Evolutionary conservation across 2,329 filamentous ascomycete species (phyloP), one percentile per base, ranked within the genome.

Genomic region (Chaetoscypha palmicola): DNA sequence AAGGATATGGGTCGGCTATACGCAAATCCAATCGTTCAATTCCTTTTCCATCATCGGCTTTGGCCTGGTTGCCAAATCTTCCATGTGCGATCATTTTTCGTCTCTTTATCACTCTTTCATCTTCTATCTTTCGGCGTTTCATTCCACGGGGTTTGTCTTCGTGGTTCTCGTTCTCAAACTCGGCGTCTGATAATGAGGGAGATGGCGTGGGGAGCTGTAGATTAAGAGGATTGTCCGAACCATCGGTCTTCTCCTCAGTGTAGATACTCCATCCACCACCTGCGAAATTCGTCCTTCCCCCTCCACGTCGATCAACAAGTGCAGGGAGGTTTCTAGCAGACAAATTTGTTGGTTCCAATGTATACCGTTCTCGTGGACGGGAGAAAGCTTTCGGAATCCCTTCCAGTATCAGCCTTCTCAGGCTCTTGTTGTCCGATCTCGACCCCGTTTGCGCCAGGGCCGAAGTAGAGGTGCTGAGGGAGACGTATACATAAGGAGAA

Each of bases 311-410:
- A 12, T 81, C 73, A 12, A 91, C 67, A 32, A 94, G 67, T 2
- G 82, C 82, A 4, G 74, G 70, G 9, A 95, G 68, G 44, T 83
- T 90, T 52, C 79, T 81, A 12, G 86, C 85, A 0, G 76, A 74
- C 16, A 94, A 68, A 38, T 74, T 79, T 1, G 85, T 86, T 4
- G 76, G 64, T 48, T 79, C 75, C 1, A 95, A 67, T 0, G 78
- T 73, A 53, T 86, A 91, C 22, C 88, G 74, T 49, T 83, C 75
- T 22, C 83, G 76, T 0, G 86, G 84, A 11, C 80, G 73, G 1
- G 86, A 92, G 10, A 94, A 72, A 0, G 88, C 88, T 57, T 87
- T 89, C 0, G 88, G 86, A 5, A 95, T 80, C 1, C 86, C 85
- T 49, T 89, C 81, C 22, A 89, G 71, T 3, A 94, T 77, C 3